Evolutionary conservation across 2,329 filamentous ascomycete genomes (phyloP).

Genomic region (Dactylellina sp.): DNA sequence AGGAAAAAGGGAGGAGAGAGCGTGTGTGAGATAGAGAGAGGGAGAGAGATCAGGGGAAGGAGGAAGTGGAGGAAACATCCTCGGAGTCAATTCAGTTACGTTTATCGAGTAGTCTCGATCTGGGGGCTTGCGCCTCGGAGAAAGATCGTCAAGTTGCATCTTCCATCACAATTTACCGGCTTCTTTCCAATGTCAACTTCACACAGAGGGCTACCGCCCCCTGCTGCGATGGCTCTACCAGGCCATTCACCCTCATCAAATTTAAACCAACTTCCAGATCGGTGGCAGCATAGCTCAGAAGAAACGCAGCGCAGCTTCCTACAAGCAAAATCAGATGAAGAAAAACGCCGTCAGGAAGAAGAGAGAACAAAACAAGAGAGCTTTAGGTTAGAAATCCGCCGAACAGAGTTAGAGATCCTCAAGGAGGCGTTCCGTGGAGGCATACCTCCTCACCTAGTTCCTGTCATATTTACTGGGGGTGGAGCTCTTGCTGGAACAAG

Average conservation of each 20-base stretch:
- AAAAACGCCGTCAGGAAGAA: constrained; percentile 69
- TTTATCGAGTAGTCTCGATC: too few species aligned
- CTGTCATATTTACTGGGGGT: constrained; percentile 69
- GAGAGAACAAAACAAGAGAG: constrained; percentile 69
- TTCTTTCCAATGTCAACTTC: constrained; percentile 65
- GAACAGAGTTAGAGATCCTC: constrained; percentile 69
- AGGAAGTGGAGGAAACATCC: too few species aligned
- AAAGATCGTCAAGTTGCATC: constrained; percentile 20
- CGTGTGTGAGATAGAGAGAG: too few species aligned
- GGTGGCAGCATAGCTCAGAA: constrained; percentile 67
- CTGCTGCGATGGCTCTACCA: constrained; percentile 68
- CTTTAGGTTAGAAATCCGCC: constrained; percentile 67
- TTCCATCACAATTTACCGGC: constrained; percentile 6
- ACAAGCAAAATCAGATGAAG: constrained; percentile 68
- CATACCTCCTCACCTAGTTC: constrained; percentile 68
- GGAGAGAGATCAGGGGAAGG: too few species aligned
- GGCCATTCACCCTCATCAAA: constrained; percentile 60
- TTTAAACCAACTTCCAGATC: constrained; percentile 59
- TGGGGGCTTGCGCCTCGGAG: background rate
- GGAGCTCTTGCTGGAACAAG: constrained; percentile 67
- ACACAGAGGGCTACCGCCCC: constrained; percentile 69
- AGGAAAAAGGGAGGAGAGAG: too few species aligned
- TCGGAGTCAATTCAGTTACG: too few species aligned
- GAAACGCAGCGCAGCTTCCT: constrained; percentile 69
- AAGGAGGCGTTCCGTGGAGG: constrained; percentile 68